Evolutionary conservation across 331 rosid species (phyloP).

Genomic region (Phaseolus coccineus): DNA sequence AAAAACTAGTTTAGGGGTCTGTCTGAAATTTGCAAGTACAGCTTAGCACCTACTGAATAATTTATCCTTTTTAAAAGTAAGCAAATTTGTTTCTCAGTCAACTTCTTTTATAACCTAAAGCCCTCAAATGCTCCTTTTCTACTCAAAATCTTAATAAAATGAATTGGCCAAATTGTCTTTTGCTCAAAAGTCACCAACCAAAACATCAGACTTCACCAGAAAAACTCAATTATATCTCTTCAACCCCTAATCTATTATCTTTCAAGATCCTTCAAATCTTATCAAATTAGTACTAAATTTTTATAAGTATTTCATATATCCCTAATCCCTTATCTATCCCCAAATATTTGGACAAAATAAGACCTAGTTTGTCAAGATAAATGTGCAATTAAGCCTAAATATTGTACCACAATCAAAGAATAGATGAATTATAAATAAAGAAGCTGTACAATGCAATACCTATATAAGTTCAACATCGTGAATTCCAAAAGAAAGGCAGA

Average conservation of each 20-base stretch:
- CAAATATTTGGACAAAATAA: neutral
- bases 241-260: neutral
- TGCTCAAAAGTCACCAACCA: neutral
- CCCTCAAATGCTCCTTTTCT: neutral
- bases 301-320: neutral
- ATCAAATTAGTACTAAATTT: neutral
- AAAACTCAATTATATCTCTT: neutral
- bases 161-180: neutral
- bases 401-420: conserved; percentile 5
- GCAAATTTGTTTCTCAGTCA: neutral
- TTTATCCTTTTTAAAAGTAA: neutral
- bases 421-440: conserved; percentile 2
- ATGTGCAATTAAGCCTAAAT: neutral
- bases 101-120: neutral
- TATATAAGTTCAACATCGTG: neutral
- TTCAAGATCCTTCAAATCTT: neutral
- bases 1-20: too few species aligned
- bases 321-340: neutral
- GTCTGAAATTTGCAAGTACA: too few species aligned
- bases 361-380: neutral
- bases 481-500: conserved; percentile 5
- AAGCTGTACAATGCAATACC: conserved; percentile 8
- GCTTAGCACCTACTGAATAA: too few species aligned
- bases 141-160: neutral
- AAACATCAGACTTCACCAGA: neutral